Conservation (phyloP, 441 rosid genomes). For the Erysimum pusillum region DNA sequence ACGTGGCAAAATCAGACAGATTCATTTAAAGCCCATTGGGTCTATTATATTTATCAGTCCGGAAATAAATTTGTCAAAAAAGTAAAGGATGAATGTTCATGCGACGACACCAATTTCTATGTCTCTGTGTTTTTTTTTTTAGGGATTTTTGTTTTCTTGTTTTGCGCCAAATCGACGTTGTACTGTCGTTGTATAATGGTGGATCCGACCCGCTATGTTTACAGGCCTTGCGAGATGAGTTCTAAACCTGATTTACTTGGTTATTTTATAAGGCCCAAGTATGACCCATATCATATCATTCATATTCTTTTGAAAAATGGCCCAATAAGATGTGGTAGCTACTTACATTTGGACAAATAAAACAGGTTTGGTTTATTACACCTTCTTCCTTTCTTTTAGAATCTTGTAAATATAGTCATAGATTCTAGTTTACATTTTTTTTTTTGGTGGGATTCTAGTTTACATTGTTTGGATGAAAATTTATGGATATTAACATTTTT, state of each 20-base stretch:
- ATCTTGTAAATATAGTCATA: no score
- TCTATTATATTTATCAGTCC: no score
- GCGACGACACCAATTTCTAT: constrained; percentile 42
- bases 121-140: neutral
- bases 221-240: neutral
- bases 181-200: neutral
- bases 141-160: neutral
- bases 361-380: no score
- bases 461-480: no score
- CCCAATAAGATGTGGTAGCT: neutral
- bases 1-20: constrained; percentile 12
- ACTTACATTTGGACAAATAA: neutral
- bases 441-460: no score
- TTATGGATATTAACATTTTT: no score
- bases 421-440: no score
- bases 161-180: constrained; percentile 3
- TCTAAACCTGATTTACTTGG: neutral
- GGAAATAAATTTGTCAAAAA: no score
- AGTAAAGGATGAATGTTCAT: constrained; percentile 46
- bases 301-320: neutral
- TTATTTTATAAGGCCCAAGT: neutral
- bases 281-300: neutral
- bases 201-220: constrained; percentile 13
- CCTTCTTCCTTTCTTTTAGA: no score
- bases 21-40: constrained; percentile 7